Evolutionary conservation across 2,329 filamentous ascomycete genomes (phyloP), one percentile per base, ranked within the genome.

Genomic region (Aureobasidium lini): DNA sequence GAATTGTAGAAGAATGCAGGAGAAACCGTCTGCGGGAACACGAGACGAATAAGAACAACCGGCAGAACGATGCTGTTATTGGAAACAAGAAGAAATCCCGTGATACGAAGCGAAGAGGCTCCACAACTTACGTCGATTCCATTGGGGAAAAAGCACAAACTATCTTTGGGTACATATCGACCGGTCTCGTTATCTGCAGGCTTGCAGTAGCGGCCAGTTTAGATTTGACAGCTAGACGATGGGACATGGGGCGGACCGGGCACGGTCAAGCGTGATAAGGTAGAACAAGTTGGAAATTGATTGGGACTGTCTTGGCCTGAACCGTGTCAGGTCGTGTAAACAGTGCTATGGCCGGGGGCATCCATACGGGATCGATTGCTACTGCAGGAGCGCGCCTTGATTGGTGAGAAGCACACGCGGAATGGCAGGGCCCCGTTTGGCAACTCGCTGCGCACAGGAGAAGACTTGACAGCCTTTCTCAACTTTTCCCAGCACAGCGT

Each of bases 51-150:
- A 59, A 59, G 57, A 59, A 59, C 47, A 59, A 48, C 36, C 16
- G 23, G 32, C 32, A 28, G 31, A 37, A 46, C 37, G 57, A 53
- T 52, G 40, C 47, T 59, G 57, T 59, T 59, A 59, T 59, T 50
- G 57, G 47, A 53, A 59, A 59, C 57, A 59, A 44, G 47, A 37
- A 23, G 32, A 59, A 59, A 59, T 59, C 57, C 57, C 57, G 57
- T 59, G 57, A 59, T 59, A 50, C 57, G 57, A 53, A 50, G 57
- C 57, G 47, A 59, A 50, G 40, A 50, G 57, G 57, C 57, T 59
- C 57, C 57, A 59, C 57, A 52, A 47, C 39, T 39, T 59, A 59
- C 57, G 57, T 59, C 57, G 57, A 39, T 58, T 59, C 32, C 56
- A 59, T 59, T 59, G 56, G 56, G 56, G 56, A 59, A 59, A 49